phyloP scores from a whole-genome alignment of 257 asterid species.

The Osmanthus fragrans region DNA sequence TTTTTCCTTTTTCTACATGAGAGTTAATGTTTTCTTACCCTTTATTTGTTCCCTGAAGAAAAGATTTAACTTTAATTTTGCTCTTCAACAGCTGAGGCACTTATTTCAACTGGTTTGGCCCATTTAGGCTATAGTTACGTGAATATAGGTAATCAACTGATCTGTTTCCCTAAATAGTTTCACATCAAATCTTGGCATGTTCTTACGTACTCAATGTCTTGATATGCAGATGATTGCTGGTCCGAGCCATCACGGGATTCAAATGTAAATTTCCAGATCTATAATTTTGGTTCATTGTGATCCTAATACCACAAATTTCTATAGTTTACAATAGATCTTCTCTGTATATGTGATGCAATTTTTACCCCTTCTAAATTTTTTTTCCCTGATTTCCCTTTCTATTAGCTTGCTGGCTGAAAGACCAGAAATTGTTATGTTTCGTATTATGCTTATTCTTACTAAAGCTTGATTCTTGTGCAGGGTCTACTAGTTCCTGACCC shows the following conservation, averaged over 20 bases:
- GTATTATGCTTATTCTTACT: slow-evolving; percentile 12
- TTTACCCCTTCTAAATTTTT: background rate
- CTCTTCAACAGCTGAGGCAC: slow-evolving; percentile 77
- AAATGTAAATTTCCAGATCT: slow-evolving; percentile 43
- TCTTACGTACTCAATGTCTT: slow-evolving; percentile 26
- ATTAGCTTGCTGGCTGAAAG: background rate
- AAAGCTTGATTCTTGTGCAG: slow-evolving; percentile 41
- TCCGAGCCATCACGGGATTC: slow-evolving; percentile 54
- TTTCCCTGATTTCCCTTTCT: background rate
- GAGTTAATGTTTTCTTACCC: background rate
- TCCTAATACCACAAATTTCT: slow-evolving; percentile 1
- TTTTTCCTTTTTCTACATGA: background rate
- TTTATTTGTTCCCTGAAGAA: background rate
- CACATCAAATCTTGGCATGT: slow-evolving; percentile 2
- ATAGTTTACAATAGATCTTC: slow-evolving; percentile 11
- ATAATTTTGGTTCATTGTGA: slow-evolving; percentile 7
- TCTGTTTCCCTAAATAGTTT: slow-evolving; percentile 12
- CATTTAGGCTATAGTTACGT: slow-evolving; percentile 73
- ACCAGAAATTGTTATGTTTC: background rate
- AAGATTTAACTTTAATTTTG: slow-evolving; percentile 13
- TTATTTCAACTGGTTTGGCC: slow-evolving; percentile 84
- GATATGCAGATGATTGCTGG: slow-evolving; percentile 95
- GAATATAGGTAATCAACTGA: slow-evolving; percentile 63
- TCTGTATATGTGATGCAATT: background rate
- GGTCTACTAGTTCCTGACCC: slow-evolving; percentile 70